phyloP scores from a whole-genome alignment of 1,139 yeast genomes.

The Saccharomyces hybrid region DNA sequence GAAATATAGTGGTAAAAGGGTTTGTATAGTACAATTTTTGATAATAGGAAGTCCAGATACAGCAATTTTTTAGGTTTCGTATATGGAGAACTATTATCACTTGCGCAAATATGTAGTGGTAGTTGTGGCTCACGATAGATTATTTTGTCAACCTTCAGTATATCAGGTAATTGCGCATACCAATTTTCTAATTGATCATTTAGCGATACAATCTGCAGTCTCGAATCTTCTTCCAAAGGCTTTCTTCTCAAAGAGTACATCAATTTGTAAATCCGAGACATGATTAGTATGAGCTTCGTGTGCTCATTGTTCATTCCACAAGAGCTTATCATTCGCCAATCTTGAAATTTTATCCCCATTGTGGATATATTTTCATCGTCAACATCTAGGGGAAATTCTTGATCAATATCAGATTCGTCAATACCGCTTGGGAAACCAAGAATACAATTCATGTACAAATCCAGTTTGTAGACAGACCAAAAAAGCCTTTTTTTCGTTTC shows the following conservation, averaged over 20 bases:
- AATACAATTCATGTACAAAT: conserved; percentile 79
- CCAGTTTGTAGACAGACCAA: conserved; percentile 86
- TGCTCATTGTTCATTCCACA: conserved; percentile 76
- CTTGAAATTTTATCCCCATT: conserved; percentile 31
- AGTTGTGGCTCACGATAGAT: conserved; percentile 35
- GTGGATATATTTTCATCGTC: conserved; percentile 79
- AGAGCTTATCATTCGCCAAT: conserved; percentile 44
- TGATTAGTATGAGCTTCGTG: conserved; percentile 57
- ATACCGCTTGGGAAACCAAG: conserved; percentile 63
- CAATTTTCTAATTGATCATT: conserved; percentile 65
- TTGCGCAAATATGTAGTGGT: conserved; percentile 2
- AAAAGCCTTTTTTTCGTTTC: conserved; percentile 80
- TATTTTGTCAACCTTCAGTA: conserved; percentile 36
- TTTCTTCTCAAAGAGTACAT: conserved; percentile 32
- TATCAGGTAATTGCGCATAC: conserved; percentile 60
- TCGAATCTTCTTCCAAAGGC: conserved; percentile 8
- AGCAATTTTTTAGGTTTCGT: conserved; percentile 56
- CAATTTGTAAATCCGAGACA: conserved; percentile 45
- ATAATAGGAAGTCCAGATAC: conserved; percentile 58
- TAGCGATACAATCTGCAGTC: conserved; percentile 49
- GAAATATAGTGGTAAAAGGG: conserved; percentile 57
- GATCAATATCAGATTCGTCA: conserved; percentile 72
- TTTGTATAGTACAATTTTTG: conserved; percentile 60
- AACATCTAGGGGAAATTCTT: conserved; percentile 69
- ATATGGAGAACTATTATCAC: conserved; percentile 39